A percentile compares a stretch with the other conserved stretches of the same genome.
These are phyloP conservation scores for Begonia peltatifolia DNA, from an alignment of 306 rosid species.

Conservation along the genomic window DNA sequence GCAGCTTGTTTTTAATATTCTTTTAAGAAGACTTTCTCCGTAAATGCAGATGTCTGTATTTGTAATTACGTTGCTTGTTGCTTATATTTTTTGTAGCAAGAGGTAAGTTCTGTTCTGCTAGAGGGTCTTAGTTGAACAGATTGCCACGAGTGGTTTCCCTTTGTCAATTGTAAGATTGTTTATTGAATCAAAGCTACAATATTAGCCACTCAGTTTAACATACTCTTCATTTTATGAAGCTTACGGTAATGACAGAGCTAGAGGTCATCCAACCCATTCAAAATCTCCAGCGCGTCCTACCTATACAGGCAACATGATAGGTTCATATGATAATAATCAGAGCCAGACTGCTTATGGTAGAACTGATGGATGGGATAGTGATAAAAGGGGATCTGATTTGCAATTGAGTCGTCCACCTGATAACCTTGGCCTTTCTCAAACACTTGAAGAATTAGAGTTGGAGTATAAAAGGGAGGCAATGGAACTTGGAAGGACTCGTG, in stretches of 20 bases:
- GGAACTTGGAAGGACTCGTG: conserved; percentile 64
- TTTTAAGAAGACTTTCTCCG: too few relatives aligned
- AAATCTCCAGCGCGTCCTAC: conserved; percentile 76
- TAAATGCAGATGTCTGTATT: conserved; percentile 7
- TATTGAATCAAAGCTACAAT: conserved; percentile 65
- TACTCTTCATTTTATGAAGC: conserved; percentile 94
- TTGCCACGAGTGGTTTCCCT: conserved; percentile 56
- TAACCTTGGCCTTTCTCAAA: conserved; percentile 32
- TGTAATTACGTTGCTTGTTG: conserved; percentile 32
- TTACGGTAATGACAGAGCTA: conserved; percentile 72
- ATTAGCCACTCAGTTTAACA: conserved; percentile 55
- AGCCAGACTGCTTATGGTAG: conserved; percentile 41
- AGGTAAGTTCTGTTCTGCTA: conserved; percentile 82
- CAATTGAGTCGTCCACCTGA: conserved; percentile 59
- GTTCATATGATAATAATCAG: conserved; percentile 60
- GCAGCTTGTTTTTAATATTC: conserved; percentile 10
- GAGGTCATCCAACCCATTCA: conserved; percentile 79
- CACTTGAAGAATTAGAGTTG: conserved; percentile 78
- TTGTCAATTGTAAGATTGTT: conserved; percentile 48
- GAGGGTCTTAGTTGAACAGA: conserved; percentile 36
- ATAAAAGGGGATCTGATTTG: conserved; percentile 56
- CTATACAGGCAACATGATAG: conserved; percentile 43
- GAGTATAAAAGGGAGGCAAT: conserved; percentile 65
- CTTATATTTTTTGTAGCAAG: conserved; percentile 79
- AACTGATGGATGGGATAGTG: conserved; percentile 71